Base-by-base conservation (phyloP, 176 grass and related monocot species). In the Hordeum vulgare region DNA sequence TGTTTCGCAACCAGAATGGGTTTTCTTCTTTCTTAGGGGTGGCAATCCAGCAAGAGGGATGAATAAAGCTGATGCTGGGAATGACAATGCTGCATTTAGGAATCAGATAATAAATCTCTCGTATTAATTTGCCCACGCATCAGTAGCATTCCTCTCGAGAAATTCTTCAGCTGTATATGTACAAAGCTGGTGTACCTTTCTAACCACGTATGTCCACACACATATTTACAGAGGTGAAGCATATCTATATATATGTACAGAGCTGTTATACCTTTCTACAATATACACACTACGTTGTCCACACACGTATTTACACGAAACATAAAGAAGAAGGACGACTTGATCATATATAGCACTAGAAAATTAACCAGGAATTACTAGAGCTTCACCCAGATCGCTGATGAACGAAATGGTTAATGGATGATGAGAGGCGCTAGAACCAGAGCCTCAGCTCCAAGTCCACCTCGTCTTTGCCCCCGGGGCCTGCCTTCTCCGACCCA, bases 401-500 rank as follows among this genome's bases (percentile, higher is more conserved):
- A 3, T 84, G 39, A 25, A 66, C 61, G 29, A 71, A 80, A 71
- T 13, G 12, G 4, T 0, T 36, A 33, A 33, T 33, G 31, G 31
- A 31, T 33, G 31, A 84, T 36, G 6, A 13, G 31, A 39, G 3
- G 36, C 68, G 36, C 68, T n/a, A 64, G 25, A 44, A 36, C 37
- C 58, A 84, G 2, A 91, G 89, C 81, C 85, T 88, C 29, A 91
- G 90, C 85, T 91, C 90, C 82, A 91, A 41, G 72, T 89, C 90
- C 13, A 89, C 78, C 2, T 18, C 80, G 21, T 85, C 90, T 18
- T 44, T 77, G 49, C 51, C 7, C 51, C 18, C 51, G 51, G 51
- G 7, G 21, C 5, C 18, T 54, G 51, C 18, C 51, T 54, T 42
- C 15, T 25, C 14, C 40, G 70, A 49, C 40, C 41, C 71, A 28